Evolutionary conservation across 352 stramenopile genomes (phyloP), one percentile per base, ranked within the genome.

Genomic region (Pythium oligandrum): DNA sequence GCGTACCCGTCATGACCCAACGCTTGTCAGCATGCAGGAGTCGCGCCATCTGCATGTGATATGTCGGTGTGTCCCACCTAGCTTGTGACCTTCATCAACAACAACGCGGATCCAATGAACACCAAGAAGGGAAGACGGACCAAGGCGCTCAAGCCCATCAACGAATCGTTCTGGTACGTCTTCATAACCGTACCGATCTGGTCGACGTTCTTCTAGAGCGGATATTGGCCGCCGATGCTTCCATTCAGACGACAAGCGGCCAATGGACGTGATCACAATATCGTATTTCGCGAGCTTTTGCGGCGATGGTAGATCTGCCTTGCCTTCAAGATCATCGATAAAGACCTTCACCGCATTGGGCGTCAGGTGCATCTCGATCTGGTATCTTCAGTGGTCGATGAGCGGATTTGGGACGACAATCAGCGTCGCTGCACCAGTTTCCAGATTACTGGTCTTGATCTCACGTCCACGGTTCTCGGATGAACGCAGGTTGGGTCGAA

Each of bases 1-100:
- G 96, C 12, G 96, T 99, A 44, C 96, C 96, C 3, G 94, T 98
- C 94, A 98, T 98, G 17, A 97, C 85, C 96, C 95, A 98, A 12
- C 91, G 73, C 51, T 88, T 82, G 50, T 97, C 75, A 1, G 88
- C 85, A 38, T 68, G 82, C 5, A 98, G 57, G 30, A 90, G 50
- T 32, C 81, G 66, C 6, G 96, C 88, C 55, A 97, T 86, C 6
- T 81, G 59, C 61, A 93, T 93, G 17, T 93, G 71, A 49, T 83
- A 75, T 3, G 71, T 82, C 42, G 73, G 61, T 17, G 67, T 73
- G 73, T 76, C 4, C 78, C 76, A 17, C 87, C 90, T 4, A 98
- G 61, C 57, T 96, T 96, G 66, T 98, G 95, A 6, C 96, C 96
- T 83, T 98, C 96, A 56, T 98, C 95, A 3, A 98, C 91, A 54